Conservation (phyloP, 2,329 filamentous ascomycete genomes). For the Uncinocarpus reesii region DNA sequence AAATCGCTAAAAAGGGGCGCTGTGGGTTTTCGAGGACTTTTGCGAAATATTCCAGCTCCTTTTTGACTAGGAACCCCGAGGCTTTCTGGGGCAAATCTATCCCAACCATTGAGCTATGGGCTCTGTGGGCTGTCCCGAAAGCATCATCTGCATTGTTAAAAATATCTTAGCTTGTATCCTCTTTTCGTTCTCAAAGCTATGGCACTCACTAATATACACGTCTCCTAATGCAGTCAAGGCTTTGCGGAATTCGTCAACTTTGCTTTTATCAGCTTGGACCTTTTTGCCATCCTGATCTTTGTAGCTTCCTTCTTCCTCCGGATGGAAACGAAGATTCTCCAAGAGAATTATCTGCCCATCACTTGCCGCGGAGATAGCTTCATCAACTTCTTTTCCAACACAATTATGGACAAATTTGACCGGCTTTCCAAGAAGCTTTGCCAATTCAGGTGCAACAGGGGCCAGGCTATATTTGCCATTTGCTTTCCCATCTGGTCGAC, state of each 20-base stretch:
- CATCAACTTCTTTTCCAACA: conserved; percentile 82
- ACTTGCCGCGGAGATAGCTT: conserved; percentile 70
- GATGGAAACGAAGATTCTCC: conserved; percentile 97
- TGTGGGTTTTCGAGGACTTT: conserved; percentile 87
- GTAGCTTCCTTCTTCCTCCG: conserved; percentile 92
- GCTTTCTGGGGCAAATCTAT: conserved; percentile 93
- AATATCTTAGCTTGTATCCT: background rate
- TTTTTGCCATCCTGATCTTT: conserved; percentile 95
- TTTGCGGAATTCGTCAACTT: conserved; percentile 90
- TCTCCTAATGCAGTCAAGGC: conserved; percentile 89
- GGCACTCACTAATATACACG: conserved; percentile 79
- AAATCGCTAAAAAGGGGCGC: conserved; percentile 95
- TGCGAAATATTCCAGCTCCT: conserved; percentile 99
- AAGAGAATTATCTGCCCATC: conserved; percentile 78
- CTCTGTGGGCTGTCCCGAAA: conserved; percentile 95
- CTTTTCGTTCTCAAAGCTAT: background rate
- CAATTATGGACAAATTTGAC: conserved; percentile 86
- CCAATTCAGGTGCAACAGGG: conserved; percentile 81
- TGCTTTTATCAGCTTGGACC: conserved; percentile 89
- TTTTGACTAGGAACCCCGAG: conserved; percentile 98
- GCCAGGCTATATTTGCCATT: conserved; percentile 92
- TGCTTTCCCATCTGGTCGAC: conserved; percentile 79
- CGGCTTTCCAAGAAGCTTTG: conserved; percentile 74
- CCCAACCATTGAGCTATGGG: conserved; percentile 98
- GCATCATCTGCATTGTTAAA: conserved; percentile 61